Percentiles rank a stretch among this genome's conserved stretches.
phyloP scores from a whole-genome alignment of 108 stramenopile genomes.

The Skeletonema potamos region DNA sequence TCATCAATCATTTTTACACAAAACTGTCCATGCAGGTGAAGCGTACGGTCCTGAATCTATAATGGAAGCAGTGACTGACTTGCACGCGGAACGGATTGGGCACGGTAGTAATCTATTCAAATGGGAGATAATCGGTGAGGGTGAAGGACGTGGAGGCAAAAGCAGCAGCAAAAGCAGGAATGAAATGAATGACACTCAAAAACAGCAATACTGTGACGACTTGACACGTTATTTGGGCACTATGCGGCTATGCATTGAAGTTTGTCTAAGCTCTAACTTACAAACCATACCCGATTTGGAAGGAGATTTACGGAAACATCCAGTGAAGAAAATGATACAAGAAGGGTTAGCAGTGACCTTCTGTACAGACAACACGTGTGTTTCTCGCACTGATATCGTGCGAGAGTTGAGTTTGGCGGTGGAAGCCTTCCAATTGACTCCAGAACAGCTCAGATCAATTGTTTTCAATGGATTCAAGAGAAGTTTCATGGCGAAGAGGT shows the following conservation, averaged over 20 bases:
- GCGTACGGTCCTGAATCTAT: slow-evolving; percentile 45
- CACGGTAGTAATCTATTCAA: slow-evolving; percentile 34
- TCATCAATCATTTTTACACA: slow-evolving; percentile 40
- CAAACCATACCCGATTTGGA: slow-evolving; percentile 39
- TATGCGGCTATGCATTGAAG: slow-evolving; percentile 41
- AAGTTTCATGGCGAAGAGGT: slow-evolving; percentile 38
- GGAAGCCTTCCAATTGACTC: slow-evolving; percentile 34
- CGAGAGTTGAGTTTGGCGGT: slow-evolving; percentile 28
- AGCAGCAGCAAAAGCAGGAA: slow-evolving; percentile 9
- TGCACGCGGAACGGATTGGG: slow-evolving; percentile 40
- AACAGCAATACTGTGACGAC: slow-evolving; percentile 33
- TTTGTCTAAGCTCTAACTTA: slow-evolving; percentile 39
- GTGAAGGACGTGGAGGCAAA: slow-evolving; percentile 29
- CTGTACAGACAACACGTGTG: slow-evolving; percentile 35
- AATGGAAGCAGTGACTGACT: slow-evolving; percentile 29
- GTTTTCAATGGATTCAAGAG: slow-evolving; percentile 45
- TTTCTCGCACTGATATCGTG: slow-evolving; percentile 31
- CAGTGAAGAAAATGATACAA: slow-evolving; percentile 38
- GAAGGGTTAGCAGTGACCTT: slow-evolving; percentile 39
- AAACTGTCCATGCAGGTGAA: slow-evolving; percentile 43
- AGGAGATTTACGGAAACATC: slow-evolving; percentile 34
- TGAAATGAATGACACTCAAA: slow-evolving; percentile 29
- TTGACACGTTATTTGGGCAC: slow-evolving; percentile 35
- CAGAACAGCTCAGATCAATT: slow-evolving; percentile 23
- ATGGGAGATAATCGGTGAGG: slow-evolving; percentile 40